Percentiles rank a stretch among this genome's conserved stretches.
These are phyloP conservation scores for Exophiala xenobiotica DNA, from an alignment of 2,329 filamentous ascomycete species.

Conservation along the genomic window DNA sequence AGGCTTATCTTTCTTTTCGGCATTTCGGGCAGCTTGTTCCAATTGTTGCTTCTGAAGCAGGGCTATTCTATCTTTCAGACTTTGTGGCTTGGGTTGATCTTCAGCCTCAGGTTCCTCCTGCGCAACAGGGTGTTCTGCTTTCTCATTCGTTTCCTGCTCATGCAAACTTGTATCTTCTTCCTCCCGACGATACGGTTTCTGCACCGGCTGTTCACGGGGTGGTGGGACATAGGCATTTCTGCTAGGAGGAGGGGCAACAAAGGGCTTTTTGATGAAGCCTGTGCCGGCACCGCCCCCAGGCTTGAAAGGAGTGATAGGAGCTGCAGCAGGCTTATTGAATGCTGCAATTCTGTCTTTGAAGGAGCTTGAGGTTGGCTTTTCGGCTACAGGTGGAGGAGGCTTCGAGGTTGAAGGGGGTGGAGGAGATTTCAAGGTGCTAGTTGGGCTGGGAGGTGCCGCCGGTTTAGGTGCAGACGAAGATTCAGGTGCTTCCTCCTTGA, in stretches of 20 bases:
- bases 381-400: conserved; percentile 61
- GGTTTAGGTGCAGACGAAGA: conserved; percentile 34
- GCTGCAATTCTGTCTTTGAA: conserved; percentile 96
- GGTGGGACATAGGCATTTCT: conserved; percentile 86
- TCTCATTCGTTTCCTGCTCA: conserved; percentile 34
- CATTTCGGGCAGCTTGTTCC: conserved; percentile 81
- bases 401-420: conserved; percentile 41
- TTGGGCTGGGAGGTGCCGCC: conserved; percentile 8
- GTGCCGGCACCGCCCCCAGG: conserved; percentile 61
- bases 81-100: conserved; percentile 86
- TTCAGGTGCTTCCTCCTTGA: conserved; percentile 29
- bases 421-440: conserved; percentile 35
- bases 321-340: conserved; percentile 86
- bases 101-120: conserved; percentile 58
- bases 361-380: conserved; percentile 73
- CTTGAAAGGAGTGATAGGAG: conserved; percentile 88
- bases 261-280: conserved; percentile 91
- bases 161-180: conserved; percentile 72
- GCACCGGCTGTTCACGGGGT: conserved; percentile 65
- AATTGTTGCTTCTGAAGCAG: conserved; percentile 89
- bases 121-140: conserved; percentile 35
- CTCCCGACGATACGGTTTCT: conserved; percentile 78
- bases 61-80: conserved; percentile 92
- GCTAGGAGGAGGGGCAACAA: conserved; percentile 91
- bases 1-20: conserved; percentile 87